These are phyloP conservation scores for Zygotorulaspora danielsina DNA, from an alignment of 805 yeast species.

Conservation along the genomic window DNA sequence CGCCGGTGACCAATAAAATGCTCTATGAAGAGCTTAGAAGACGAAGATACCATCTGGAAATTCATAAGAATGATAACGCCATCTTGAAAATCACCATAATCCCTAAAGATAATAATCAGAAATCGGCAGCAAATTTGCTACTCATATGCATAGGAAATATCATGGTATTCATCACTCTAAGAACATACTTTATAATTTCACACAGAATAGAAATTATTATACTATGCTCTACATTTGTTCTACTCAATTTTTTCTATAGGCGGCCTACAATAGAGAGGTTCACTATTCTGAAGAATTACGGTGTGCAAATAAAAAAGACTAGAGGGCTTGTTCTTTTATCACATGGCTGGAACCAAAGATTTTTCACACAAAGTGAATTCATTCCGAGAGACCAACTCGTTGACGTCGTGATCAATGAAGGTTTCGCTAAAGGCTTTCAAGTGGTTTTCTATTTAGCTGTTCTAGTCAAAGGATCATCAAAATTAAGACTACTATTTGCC, in stretches of 20 bases:
- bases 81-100: slow-evolving; percentile 15
- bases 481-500: slow-evolving; percentile 33
- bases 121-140: slow-evolving; percentile 3
- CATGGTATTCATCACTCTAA: background rate
- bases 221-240: background rate
- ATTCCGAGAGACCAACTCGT: slow-evolving; percentile 53
- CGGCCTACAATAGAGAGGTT: slow-evolving; percentile 25
- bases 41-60: slow-evolving; percentile 7
- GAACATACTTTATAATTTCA: background rate
- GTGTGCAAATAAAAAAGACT: slow-evolving; percentile 24
- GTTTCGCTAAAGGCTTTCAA: slow-evolving; percentile 56
- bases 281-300: slow-evolving; percentile 24
- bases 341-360: slow-evolving; percentile 9
- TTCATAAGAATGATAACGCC: slow-evolving; percentile 9
- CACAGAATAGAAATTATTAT: background rate
- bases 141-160: slow-evolving; percentile 3
- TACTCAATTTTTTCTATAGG: slow-evolving; percentile 9
- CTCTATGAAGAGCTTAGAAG: too few relatives aligned
- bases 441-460: slow-evolving; percentile 63
- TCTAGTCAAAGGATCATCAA: slow-evolving; percentile 41
- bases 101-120: slow-evolving; percentile 10
- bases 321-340: slow-evolving; percentile 29
- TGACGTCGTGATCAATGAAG: slow-evolving; percentile 72
- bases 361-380: slow-evolving; percentile 35
- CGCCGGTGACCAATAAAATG: too few relatives aligned